Conservation (phyloP, 257 asterid genomes). For the Knoxia roxburghii region DNA sequence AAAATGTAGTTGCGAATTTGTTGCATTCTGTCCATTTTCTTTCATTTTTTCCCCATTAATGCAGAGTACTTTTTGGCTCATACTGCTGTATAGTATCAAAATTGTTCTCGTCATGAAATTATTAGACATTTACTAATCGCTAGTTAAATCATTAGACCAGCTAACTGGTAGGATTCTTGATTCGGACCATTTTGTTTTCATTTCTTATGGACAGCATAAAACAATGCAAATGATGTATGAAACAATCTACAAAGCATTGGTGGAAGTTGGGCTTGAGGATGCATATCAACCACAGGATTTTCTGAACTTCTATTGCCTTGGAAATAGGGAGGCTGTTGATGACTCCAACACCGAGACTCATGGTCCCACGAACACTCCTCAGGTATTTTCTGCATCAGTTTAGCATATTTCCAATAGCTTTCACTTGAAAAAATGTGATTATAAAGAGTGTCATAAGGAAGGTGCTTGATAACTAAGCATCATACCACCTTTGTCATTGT, state of each 20-base stretch:
- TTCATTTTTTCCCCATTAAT: not conserved
- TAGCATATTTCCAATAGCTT: not conserved
- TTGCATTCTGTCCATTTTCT: not conserved
- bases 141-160: not conserved
- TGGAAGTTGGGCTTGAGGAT: constrained; percentile 90
- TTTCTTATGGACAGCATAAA: constrained; percentile 53
- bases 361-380: constrained; percentile 65
- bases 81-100: not conserved
- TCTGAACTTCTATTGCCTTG: constrained; percentile 87
- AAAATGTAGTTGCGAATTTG: not conserved
- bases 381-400: constrained; percentile 35
- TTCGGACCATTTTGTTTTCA: not conserved
- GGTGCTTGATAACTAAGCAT: not conserved
- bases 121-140: not conserved
- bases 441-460: not conserved
- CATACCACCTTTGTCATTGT: not conserved
- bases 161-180: not conserved
- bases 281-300: constrained; percentile 78
- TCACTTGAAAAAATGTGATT: not conserved
- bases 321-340: constrained; percentile 70
- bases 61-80: not conserved
- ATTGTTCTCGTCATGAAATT: not conserved
- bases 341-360: constrained; percentile 34
- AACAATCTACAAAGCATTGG: constrained; percentile 86
- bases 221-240: constrained; percentile 99